Evolutionary conservation across 768 basidiomycete genomes (phyloP).

Genomic region (Neoboletus magnificus): DNA sequence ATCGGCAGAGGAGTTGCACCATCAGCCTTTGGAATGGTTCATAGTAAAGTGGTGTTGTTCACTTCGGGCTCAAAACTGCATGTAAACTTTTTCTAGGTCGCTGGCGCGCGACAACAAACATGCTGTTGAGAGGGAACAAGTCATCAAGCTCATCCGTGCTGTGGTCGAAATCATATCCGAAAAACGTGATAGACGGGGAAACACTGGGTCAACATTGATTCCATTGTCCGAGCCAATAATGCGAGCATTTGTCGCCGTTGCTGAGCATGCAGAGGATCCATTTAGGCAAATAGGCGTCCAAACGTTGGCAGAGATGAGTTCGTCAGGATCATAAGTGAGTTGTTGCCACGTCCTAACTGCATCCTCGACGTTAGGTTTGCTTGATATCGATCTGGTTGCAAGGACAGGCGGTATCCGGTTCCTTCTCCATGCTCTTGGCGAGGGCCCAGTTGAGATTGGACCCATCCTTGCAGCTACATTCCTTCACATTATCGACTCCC

Average conservation of each 20-base stretch:
- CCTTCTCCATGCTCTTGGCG: conserved; percentile 82
- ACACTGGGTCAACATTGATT: conserved; percentile 42
- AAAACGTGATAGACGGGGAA: conserved; percentile 41
- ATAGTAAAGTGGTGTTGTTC: conserved; percentile 69
- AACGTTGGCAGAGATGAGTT: conserved; percentile 87
- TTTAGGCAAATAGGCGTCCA: conserved; percentile 80
- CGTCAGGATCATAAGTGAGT: conserved; percentile 27
- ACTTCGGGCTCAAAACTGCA: not conserved
- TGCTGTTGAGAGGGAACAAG: conserved; percentile 87
- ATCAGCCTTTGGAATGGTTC: conserved; percentile 79
- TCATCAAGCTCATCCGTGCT: conserved; percentile 80
- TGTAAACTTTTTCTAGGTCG: conserved; percentile 47
- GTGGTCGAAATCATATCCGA: conserved; percentile 76
- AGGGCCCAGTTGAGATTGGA: conserved; percentile 81
- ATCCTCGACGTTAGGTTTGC: conserved; percentile 55
- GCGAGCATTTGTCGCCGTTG: conserved; percentile 87
- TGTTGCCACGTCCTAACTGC: conserved; percentile 8
- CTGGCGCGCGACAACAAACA: conserved; percentile 82
- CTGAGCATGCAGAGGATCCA: conserved; percentile 89
- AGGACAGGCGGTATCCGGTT: conserved; percentile 83
- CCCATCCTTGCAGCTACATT: conserved; percentile 78
- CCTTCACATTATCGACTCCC: conserved; percentile 80
- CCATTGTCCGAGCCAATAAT: conserved; percentile 75
- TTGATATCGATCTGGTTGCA: conserved; percentile 81
- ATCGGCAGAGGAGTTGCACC: conserved; percentile 62